A percentile compares a stretch with the other conserved stretches of the same genome.
Conservation (phyloP, 305 asterid species). For the Solanum aculeatissimum region DNA sequence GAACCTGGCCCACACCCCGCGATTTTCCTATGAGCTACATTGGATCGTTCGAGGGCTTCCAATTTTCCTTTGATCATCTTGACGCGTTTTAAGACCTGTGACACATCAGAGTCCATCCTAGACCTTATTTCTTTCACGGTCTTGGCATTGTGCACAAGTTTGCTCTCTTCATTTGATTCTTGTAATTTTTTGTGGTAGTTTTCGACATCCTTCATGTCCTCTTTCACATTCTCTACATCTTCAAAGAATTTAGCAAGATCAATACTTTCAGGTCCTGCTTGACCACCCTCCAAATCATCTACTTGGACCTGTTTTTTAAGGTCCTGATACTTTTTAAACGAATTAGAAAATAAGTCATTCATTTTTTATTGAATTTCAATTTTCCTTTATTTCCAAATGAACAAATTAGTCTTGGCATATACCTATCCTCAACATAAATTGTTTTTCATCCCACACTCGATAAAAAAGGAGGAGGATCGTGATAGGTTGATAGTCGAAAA, state of each 20-base stretch:
- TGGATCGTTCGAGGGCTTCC: constrained; percentile 57
- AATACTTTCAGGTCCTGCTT: constrained; percentile 20
- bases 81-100: constrained; percentile 50
- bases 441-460: neutral
- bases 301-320: constrained; percentile 4
- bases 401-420: neutral
- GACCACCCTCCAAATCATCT: constrained; percentile 1
- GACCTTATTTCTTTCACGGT: constrained; percentile 53
- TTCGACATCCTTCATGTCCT: constrained; percentile 55
- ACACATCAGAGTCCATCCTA: constrained; percentile 57
- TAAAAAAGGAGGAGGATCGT: neutral
- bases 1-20: constrained; percentile 67
- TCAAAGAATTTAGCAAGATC: constrained; percentile 56
- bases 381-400: neutral
- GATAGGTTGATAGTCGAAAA: neutral
- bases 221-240: constrained; percentile 61
- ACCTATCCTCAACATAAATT: neutral
- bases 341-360: constrained; percentile 13
- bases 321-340: constrained; percentile 10
- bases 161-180: constrained; percentile 55
- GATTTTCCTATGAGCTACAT: constrained; percentile 30
- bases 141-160: constrained; percentile 38
- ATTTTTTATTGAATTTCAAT: neutral
- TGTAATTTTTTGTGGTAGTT: constrained; percentile 43
- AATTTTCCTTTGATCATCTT: constrained; percentile 50